These are phyloP conservation scores for Trichoderma sp. DNA, from an alignment of 2,329 filamentous ascomycete species.

Conservation along the genomic window DNA sequence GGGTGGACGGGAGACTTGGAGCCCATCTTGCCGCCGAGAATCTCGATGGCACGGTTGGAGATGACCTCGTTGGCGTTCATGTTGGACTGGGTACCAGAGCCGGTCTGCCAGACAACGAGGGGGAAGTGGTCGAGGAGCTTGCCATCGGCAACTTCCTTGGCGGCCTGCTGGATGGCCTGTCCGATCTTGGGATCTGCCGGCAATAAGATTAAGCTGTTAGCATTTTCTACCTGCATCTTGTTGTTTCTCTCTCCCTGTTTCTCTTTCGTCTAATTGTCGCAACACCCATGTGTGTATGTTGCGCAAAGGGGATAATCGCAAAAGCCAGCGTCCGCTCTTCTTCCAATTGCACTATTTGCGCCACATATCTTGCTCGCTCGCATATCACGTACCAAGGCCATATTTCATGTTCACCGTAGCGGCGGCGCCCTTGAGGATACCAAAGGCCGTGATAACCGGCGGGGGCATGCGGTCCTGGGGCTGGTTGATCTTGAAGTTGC, in stretches of 20 bases:
- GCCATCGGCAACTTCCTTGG: constrained; percentile 86
- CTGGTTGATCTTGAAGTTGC: constrained; percentile 99
- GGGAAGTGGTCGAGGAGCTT: constrained; percentile 98
- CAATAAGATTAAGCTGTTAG: neutral
- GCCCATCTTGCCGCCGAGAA: constrained; percentile 90
- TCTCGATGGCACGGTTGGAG: constrained; percentile 98
- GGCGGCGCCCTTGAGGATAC: constrained; percentile 94
- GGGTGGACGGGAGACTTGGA: constrained; percentile 98
- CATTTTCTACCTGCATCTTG: neutral
- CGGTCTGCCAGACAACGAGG: constrained; percentile 98
- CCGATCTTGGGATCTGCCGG: constrained; percentile 68
- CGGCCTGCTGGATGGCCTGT: constrained; percentile 91
- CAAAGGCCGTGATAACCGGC: constrained; percentile 88
- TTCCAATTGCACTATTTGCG: neutral
- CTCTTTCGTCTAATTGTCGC: neutral
- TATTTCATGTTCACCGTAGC: constrained; percentile 94
- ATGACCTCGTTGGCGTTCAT: constrained; percentile 99
- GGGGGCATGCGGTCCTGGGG: constrained; percentile 98
- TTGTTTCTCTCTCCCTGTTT: neutral
- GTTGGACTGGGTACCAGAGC: constrained; percentile 97
- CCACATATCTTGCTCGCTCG: neutral
- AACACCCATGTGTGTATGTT: neutral
- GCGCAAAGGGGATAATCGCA: neutral
- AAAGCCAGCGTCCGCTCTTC: neutral
- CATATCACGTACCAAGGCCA: constrained; percentile 70